Percentiles rank a stretch among this genome's conserved stretches.
These are phyloP conservation scores for Singerocomus inundabilis DNA, from an alignment of 1,284 basidiomycete genomes.

Conservation along the genomic window DNA sequence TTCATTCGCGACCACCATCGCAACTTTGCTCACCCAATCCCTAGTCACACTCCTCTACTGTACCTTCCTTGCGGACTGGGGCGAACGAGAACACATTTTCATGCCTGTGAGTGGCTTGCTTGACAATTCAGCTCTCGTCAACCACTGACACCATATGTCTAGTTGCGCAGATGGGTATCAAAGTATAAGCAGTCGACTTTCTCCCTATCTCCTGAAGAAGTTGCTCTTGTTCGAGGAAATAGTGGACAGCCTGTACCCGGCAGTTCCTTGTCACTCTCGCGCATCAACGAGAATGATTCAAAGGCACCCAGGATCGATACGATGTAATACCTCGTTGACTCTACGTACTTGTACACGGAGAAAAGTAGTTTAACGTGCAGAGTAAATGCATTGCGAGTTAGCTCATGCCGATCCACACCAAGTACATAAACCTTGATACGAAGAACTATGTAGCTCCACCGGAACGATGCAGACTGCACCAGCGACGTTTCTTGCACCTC, in stretches of 20 bases:
- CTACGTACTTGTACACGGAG: neutral
- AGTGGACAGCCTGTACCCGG: neutral
- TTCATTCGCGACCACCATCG: neutral
- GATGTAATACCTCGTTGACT: neutral
- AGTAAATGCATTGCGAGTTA: neutral
- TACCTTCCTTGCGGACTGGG: slow-evolving; percentile 65
- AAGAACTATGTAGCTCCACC: slow-evolving; percentile 36
- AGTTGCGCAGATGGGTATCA: slow-evolving; percentile 50
- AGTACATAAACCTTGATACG: slow-evolving; percentile 33
- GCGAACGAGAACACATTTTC: slow-evolving; percentile 68
- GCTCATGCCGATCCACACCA: neutral
- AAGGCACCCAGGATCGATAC: neutral
- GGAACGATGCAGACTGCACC: slow-evolving; percentile 36
- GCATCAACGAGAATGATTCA: neutral
- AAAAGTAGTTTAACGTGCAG: neutral
- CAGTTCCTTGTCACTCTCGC: neutral
- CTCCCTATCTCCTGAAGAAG: slow-evolving; percentile 50
- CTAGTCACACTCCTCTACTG: slow-evolving; percentile 54
- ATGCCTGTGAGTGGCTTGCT: slow-evolving; percentile 49
- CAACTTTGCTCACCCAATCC: slow-evolving; percentile 1
- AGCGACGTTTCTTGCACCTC: slow-evolving; percentile 21
- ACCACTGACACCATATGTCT: neutral
- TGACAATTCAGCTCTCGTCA: neutral
- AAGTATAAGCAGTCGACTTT: slow-evolving; percentile 43
- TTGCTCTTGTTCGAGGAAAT: slow-evolving; percentile 22